Percentiles rank a stretch among this genome's conserved stretches.
Conservation (phyloP, 2,329 filamentous ascomycete genomes). For the Gliomastix tumulicola region DNA sequence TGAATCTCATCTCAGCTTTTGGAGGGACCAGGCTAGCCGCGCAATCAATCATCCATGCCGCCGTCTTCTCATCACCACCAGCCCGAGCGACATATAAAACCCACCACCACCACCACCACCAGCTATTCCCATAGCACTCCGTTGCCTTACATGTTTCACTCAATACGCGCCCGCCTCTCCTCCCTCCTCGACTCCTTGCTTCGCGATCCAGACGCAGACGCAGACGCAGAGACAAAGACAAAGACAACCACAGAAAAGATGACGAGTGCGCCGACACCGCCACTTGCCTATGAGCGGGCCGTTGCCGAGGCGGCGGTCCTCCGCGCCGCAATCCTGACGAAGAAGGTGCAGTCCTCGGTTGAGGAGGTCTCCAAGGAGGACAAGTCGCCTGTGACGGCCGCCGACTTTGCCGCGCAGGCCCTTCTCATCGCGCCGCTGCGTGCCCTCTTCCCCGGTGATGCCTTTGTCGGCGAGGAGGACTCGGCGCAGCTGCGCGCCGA, state of each 20-base stretch:
- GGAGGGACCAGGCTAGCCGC: too few relatives aligned
- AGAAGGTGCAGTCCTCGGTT: slow-evolving; percentile 33
- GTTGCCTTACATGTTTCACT: too few relatives aligned
- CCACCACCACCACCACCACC: too few relatives aligned
- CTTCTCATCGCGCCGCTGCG: slow-evolving; percentile 51
- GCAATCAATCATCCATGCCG: too few relatives aligned
- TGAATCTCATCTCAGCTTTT: too few relatives aligned
- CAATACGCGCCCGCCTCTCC: too few relatives aligned
- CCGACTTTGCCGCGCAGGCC: slow-evolving; percentile 58
- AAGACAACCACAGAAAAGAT: neutral
- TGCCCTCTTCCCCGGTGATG: slow-evolving; percentile 43
- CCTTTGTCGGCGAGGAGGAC: slow-evolving; percentile 57
- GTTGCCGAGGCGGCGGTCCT: slow-evolving; percentile 40
- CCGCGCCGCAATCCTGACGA: slow-evolving; percentile 50
- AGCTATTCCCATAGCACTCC: too few relatives aligned
- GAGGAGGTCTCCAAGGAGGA: slow-evolving; percentile 49
- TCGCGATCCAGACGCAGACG: slow-evolving; percentile 1
- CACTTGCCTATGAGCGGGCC: slow-evolving; percentile 18
- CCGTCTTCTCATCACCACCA: too few relatives aligned
- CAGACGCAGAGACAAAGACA: neutral
- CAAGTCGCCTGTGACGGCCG: slow-evolving; percentile 53
- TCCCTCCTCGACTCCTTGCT: too few relatives aligned
- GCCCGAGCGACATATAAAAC: too few relatives aligned
- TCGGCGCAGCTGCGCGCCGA: slow-evolving; percentile 44
- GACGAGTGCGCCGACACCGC: slow-evolving; percentile 10